Evolutionary conservation across 2,329 filamentous ascomycete genomes (phyloP).

Genomic region (Rhytidhysteron rufulum): DNA sequence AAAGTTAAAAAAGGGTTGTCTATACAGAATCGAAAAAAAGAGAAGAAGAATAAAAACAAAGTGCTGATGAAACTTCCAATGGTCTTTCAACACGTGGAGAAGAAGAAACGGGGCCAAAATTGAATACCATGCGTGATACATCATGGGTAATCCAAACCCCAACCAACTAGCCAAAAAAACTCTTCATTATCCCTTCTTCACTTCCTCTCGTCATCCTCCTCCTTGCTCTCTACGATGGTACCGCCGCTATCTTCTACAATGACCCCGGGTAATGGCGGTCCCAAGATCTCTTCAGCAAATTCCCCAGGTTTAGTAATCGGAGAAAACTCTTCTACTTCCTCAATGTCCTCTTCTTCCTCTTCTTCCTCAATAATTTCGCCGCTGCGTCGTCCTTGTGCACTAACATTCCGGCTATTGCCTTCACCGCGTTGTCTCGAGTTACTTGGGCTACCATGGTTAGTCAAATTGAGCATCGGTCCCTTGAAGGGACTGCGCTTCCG

Average conservation of each 20-base stretch:
- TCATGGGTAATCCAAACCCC: no score
- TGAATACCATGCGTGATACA: no score
- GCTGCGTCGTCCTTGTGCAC: constrained; percentile 64
- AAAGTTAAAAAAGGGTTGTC: no score
- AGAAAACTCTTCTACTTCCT: constrained; percentile 59
- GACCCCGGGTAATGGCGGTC: no score
- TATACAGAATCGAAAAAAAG: neutral
- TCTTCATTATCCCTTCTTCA: no score
- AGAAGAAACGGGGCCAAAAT: no score
- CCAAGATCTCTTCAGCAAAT: constrained; percentile 20
- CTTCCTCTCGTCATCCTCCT: no score
- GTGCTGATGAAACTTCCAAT: neutral
- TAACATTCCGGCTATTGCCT: constrained; percentile 43
- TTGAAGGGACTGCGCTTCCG: constrained; percentile 79
- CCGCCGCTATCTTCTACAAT: no score
- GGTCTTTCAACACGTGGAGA: neutral
- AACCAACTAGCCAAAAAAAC: no score
- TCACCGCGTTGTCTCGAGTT: constrained; percentile 26
- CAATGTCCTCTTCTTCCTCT: constrained; percentile 37
- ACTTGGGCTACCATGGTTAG: constrained; percentile 28
- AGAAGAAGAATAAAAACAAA: neutral
- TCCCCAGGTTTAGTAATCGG: constrained; percentile 41
- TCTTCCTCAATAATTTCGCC: constrained; percentile 62
- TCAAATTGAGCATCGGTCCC: constrained; percentile 61
- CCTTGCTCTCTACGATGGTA: no score